Base-by-base conservation (phyloP, 2,329 filamentous ascomycete genomes). In the Diplodia intermedia region DNA sequence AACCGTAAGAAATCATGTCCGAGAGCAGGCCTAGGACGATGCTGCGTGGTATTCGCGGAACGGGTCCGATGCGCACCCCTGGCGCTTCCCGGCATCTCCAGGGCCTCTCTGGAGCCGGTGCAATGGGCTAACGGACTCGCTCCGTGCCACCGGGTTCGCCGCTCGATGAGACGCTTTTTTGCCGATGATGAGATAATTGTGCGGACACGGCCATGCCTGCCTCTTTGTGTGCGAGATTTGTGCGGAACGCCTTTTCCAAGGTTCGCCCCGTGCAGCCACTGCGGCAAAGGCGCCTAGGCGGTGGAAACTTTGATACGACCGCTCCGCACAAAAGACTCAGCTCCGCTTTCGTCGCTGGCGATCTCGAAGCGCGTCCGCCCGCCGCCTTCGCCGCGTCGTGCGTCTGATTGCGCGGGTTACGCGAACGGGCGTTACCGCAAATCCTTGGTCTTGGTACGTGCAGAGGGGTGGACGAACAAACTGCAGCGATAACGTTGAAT, bases 321-420 rank as follows among this genome's bases (percentile, higher is more conserved):
- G 60, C 60, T 63, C 60, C 60, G 60, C 60, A 63, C 60, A 63
- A 63, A 63, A 63, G 8, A 12, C 60, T 63, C 60, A 63, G 4
- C 57, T 62, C 57, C 57, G 57, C 43, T 52, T 52, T 20, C 60
- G 47, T 63, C 60, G 47, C 60, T 40, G 23, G 26, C 31, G 31
- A 38, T 63, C 47, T 53, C 60, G 31, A 47, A 52, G 23, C 43
- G 40, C 40, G 56, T 26, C 26, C 40, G 26, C 26, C n/a, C 5
- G 43, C n/a, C 5, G 43, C 26, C 8, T 47, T 49, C 50, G 29
- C n/a, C 43, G 29, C 36, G 29, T 62, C 31, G 50, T 62, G 43
- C 29, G 29, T 26, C 43, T 36, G 20, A 18, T 54, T 54, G 31
- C 31, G 31, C 31, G 31, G 31, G 36, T 38, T 38, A 57, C 33